phyloP scores from a whole-genome alignment of 1,139 yeast species.

The Blastobotrys capitulatus region DNA sequence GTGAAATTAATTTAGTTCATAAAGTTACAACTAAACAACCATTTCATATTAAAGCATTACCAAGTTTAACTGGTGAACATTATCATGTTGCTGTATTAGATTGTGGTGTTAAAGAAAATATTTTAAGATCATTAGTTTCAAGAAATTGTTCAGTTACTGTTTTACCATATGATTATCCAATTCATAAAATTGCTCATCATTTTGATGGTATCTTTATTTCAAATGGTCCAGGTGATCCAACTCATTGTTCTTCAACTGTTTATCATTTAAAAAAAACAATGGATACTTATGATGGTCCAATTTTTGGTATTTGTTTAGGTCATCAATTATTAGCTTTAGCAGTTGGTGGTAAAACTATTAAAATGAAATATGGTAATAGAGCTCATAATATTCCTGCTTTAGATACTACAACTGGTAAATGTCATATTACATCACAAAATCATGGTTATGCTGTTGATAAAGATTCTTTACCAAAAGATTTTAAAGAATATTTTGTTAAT shows the following conservation, averaged over 20 bases:
- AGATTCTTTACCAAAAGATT: constrained; percentile 59
- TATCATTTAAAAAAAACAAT: constrained; percentile 53
- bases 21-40: constrained; percentile 95
- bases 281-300: constrained; percentile 49
- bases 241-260: constrained; percentile 66
- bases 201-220: constrained; percentile 95
- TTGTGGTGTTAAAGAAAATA: constrained; percentile 98
- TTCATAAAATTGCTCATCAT: constrained; percentile 54
- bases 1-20: constrained; percentile 92
- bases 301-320: constrained; percentile 98
- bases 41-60: constrained; percentile 73
- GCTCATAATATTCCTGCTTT: constrained; percentile 99
- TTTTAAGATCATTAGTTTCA: constrained; percentile 84
- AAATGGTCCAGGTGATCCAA: constrained; percentile 99
- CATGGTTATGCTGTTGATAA: constrained; percentile 98
- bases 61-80: constrained; percentile 40
- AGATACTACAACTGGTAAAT: constrained; percentile 84
- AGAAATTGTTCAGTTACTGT: constrained; percentile 96
- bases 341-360: constrained; percentile 85
- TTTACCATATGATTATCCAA: constrained; percentile 94
- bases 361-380: constrained; percentile 98
- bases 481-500: constrained; percentile 93
- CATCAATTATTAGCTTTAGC: constrained; percentile 97
- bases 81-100: constrained; percentile 89
- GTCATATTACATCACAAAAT: constrained; percentile 98